Evolutionary conservation across 306 rosid genomes (phyloP).

Genomic region (Urtica urens): DNA sequence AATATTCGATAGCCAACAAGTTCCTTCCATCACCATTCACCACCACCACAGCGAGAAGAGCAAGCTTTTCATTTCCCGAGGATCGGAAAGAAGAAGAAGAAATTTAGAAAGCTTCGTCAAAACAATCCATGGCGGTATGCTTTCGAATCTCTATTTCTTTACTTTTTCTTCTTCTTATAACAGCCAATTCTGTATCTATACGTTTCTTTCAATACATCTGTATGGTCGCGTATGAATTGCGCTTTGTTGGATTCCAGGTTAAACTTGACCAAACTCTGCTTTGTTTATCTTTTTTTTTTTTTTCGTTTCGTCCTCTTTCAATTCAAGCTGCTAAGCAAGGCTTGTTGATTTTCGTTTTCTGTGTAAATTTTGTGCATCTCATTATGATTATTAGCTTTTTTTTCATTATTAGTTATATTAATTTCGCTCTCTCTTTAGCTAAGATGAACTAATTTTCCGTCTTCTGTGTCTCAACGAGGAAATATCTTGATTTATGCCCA

Average conservation of each 20-base stretch:
- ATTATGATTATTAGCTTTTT: neutral
- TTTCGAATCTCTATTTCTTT: neutral
- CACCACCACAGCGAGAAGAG: neutral
- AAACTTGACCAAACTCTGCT: neutral
- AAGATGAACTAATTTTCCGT: no score
- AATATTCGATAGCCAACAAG: neutral
- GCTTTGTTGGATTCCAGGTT: slow-evolving; percentile 8
- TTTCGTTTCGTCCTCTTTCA: no score
- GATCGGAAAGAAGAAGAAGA: no score
- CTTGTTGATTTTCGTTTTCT: neutral
- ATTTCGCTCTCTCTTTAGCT: no score
- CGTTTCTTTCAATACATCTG: neutral
- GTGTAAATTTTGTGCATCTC: neutral
- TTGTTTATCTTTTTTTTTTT: no score
- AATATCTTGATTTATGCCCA: no score
- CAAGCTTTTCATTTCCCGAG: neutral
- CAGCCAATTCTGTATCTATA: neutral
- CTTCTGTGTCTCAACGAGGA: no score
- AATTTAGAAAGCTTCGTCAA: neutral
- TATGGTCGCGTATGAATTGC: neutral
- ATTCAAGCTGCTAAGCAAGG: neutral
- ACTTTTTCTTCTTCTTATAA: neutral
- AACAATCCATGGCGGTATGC: slow-evolving; percentile 32
- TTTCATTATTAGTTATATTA: no score
- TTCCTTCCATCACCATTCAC: no score